Conservation (phyloP, 1,284 basidiomycete species). For the Malassezia pachydermatis region DNA sequence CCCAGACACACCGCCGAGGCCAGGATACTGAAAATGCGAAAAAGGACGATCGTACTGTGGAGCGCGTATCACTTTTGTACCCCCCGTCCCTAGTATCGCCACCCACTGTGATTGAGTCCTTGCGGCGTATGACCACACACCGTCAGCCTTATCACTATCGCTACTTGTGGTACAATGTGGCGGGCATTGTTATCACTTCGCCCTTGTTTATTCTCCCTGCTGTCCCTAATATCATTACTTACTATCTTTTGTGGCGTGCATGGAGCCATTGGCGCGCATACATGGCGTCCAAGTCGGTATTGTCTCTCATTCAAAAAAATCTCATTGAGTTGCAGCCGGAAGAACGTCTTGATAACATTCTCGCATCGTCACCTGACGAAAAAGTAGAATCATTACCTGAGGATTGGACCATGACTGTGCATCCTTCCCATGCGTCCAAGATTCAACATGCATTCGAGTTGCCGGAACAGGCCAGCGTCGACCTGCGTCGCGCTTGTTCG, state of each 20-base stretch:
- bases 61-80: constrained; percentile 27
- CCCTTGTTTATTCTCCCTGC: constrained; percentile 43
- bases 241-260: constrained; percentile 44
- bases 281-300: constrained; percentile 30
- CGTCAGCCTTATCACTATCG: constrained; percentile 36
- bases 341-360: constrained; percentile 23
- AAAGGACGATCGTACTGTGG: no score
- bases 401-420: constrained; percentile 12
- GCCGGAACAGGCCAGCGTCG: constrained; percentile 16
- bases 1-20: neutral
- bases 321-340: constrained; percentile 29
- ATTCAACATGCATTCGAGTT: constrained; percentile 14
- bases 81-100: constrained; percentile 25
- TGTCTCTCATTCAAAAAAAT: constrained; percentile 23
- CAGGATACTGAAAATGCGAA: neutral
- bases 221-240: constrained; percentile 43
- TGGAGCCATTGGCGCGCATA: constrained; percentile 30
- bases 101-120: constrained; percentile 22
- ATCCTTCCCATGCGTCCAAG: neutral
- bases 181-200: constrained; percentile 38
- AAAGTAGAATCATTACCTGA: neutral
- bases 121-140: constrained; percentile 25
- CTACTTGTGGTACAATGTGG: constrained; percentile 28
- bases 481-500: constrained; percentile 18
- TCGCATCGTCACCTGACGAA: neutral